Evolutionary conservation across 495 filamentous ascomycete species (phyloP).

Genomic region (Xylaria acuta): DNA sequence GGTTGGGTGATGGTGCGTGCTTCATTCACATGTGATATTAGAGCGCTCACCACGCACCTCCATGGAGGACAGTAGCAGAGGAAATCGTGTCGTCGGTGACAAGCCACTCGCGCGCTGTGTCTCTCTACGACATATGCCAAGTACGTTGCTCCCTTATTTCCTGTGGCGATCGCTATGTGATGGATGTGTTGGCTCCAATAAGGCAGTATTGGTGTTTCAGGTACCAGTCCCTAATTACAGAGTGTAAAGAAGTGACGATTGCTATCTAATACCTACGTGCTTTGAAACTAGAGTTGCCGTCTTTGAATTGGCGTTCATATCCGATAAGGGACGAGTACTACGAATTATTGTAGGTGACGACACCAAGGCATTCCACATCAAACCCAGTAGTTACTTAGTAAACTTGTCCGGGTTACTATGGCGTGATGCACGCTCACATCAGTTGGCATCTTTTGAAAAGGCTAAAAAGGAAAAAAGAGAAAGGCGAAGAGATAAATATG

Average conservation of each 20-base stretch:
- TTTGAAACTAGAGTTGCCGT: background rate
- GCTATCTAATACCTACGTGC: background rate
- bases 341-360: background rate
- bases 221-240: background rate
- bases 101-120: background rate
- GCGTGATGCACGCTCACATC: too few relatives aligned
- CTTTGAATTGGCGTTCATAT: background rate
- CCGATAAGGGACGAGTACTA: background rate
- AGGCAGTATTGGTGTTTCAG: background rate
- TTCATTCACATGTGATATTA: background rate
- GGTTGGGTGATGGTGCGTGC: background rate
- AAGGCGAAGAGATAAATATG: too few relatives aligned
- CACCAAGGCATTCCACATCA: too few relatives aligned
- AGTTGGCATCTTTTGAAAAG: too few relatives aligned
- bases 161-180: background rate
- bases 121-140: background rate
- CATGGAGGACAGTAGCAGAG: background rate
- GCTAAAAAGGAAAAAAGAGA: too few relatives aligned
- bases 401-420: too few relatives aligned
- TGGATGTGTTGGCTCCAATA: slow-evolving; percentile 4
- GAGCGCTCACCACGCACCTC: background rate
- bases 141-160: too few relatives aligned
- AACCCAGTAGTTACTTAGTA: too few relatives aligned
- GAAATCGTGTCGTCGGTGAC: background rate
- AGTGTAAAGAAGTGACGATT: background rate